These are phyloP conservation scores for Penicillium coffeae DNA, from an alignment of 495 filamentous ascomycete species.

Conservation along the genomic window DNA sequence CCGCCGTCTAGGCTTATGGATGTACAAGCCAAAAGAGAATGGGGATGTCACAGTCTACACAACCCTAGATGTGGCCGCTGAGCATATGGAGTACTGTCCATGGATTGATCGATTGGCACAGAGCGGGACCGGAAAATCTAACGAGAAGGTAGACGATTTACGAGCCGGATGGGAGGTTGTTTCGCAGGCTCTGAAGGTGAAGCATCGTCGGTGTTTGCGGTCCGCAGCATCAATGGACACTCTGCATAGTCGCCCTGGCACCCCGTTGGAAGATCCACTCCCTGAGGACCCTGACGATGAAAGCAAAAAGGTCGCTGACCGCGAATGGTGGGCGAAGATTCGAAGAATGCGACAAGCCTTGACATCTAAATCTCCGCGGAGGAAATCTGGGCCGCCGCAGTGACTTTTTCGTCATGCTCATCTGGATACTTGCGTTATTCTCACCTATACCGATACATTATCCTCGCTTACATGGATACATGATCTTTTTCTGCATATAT, in stretches of 20 bases:
- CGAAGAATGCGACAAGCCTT: conserved; percentile 46
- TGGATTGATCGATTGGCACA: conserved; percentile 67
- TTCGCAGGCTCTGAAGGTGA: conserved; percentile 37
- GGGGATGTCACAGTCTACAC: conserved; percentile 56
- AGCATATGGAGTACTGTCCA: conserved; percentile 79
- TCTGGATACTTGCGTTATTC: too few species aligned
- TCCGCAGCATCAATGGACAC: conserved; percentile 23
- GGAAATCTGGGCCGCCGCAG: conserved; percentile 12
- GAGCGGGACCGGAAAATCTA: conserved; percentile 37
- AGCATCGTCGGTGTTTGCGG: conserved; percentile 34
- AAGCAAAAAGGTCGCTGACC: conserved; percentile 40
- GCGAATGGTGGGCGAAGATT: conserved; percentile 51
- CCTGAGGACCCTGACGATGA: conserved; percentile 31
- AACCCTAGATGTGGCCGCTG: conserved; percentile 58
- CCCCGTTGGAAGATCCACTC: conserved; percentile 16
- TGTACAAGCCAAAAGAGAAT: conserved; percentile 66
- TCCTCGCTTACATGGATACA: too few species aligned
- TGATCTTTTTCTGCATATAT: not conserved
- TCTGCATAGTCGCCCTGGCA: conserved; percentile 20
- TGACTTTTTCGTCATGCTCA: not conserved
- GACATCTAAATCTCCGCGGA: conserved; percentile 38
- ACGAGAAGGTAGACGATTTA: conserved; percentile 28
- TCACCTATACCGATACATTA: too few species aligned
- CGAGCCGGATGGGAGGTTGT: conserved; percentile 47
- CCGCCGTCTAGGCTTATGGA: conserved; percentile 86